Percentiles rank a stretch among this genome's conserved stretches.
Evolutionary conservation across 306 rosid species (phyloP).

Genomic region (Quercus agrifolia): DNA sequence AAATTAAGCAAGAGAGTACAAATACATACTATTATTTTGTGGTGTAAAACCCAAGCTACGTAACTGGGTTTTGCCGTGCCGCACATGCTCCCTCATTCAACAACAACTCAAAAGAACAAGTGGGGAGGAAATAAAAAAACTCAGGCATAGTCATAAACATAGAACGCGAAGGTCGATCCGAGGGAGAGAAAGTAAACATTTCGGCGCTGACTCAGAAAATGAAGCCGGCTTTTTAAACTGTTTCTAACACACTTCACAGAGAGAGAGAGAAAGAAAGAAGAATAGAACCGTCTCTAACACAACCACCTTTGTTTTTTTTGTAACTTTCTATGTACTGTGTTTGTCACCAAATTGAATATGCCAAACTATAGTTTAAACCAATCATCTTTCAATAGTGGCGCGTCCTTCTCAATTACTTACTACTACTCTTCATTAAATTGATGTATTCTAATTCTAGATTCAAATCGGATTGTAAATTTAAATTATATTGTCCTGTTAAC

Average conservation of each 20-base stretch:
- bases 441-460: not conserved
- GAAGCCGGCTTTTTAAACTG: constrained; percentile 8
- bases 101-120: not conserved
- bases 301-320: no score
- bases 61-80: not conserved
- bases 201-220: constrained; percentile 48
- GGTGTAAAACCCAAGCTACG: not conserved
- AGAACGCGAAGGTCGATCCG: not conserved
- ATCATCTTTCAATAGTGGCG: not conserved
- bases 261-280: not conserved
- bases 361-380: not conserved
- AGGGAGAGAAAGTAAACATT: constrained; percentile 21
- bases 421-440: not conserved
- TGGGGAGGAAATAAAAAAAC: not conserved
- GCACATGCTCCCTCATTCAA: not conserved
- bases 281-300: not conserved
- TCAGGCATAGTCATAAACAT: not conserved
- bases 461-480: not conserved
- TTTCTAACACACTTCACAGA: constrained; percentile 7
- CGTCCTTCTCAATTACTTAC: not conserved
- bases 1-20: not conserved
- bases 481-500: not conserved
- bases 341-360: not conserved
- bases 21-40: not conserved
- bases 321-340: not conserved